A percentile compares a stretch with the other conserved stretches of the same genome.
phyloP scores from a whole-genome alignment of 148 eudicot genomes.

The Silene latifolia region DNA sequence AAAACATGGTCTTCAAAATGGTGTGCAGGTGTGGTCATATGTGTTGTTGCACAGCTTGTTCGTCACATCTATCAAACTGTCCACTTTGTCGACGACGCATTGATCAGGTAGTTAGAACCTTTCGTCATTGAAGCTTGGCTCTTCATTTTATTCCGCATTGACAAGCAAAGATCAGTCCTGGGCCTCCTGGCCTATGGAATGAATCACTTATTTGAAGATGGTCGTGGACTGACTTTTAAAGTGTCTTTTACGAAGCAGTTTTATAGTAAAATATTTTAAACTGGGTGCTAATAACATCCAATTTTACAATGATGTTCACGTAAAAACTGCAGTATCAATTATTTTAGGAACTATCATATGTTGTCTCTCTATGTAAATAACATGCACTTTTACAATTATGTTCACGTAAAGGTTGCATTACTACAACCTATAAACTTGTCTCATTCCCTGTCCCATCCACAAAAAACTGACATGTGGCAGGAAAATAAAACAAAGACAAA shows the following conservation, averaged over 20 bases:
- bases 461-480: too few species aligned
- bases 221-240: background rate
- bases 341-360: background rate
- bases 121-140: conserved; percentile 53
- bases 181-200: background rate
- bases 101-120: conserved; percentile 78
- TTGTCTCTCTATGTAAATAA: background rate
- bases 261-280: background rate
- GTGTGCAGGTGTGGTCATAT: conserved; percentile 89
- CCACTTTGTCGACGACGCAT: conserved; percentile 84
- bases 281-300: too few species aligned
- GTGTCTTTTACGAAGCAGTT: background rate
- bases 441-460: too few species aligned
- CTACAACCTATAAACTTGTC: too few species aligned
- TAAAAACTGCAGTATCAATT: too few species aligned
- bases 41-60: conserved; percentile 88
- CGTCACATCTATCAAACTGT: conserved; percentile 71
- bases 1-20: background rate
- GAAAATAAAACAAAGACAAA: too few species aligned
- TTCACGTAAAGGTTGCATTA: background rate
- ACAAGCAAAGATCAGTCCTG: background rate
- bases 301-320: too few species aligned
- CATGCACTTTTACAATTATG: background rate
- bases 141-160: background rate
- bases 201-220: background rate